phyloP scores from a whole-genome alignment of 2,329 filamentous ascomycete genomes.

The Orbilia oligospora region DNA sequence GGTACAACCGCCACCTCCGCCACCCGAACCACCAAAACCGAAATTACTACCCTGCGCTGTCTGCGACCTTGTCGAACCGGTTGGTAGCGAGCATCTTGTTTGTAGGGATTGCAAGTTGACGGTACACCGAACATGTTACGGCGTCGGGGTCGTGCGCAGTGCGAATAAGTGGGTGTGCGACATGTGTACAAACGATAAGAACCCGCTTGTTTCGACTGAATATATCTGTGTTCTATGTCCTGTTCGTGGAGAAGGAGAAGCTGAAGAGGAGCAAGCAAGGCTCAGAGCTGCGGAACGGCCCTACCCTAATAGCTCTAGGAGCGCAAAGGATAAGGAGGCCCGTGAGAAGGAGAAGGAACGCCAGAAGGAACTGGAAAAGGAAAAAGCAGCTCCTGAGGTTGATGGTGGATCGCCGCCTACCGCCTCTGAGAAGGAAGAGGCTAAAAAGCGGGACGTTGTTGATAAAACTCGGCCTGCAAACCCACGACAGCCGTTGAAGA shows the following conservation, averaged over 20 bases:
- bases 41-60: conserved; percentile 86
- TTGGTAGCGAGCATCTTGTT: conserved; percentile 79
- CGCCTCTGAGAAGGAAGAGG: conserved; percentile 62
- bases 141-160: conserved; percentile 79
- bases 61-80: conserved; percentile 80
- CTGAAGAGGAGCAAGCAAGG: conserved; percentile 69
- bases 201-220: conserved; percentile 90
- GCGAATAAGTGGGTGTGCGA: conserved; percentile 92
- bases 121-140: conserved; percentile 93
- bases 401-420: conserved; percentile 59
- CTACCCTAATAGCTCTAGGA: conserved; percentile 78
- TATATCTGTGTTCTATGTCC: conserved; percentile 87
- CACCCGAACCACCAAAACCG: conserved; percentile 83
- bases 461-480: conserved; percentile 85
- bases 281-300: conserved; percentile 62
- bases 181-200: conserved; percentile 94
- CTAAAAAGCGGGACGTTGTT: conserved; percentile 72
- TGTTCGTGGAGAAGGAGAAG: conserved; percentile 75
- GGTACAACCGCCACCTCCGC: conserved; percentile 71
- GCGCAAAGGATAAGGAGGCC: conserved; percentile 94
- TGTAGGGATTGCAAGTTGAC: conserved; percentile 92
- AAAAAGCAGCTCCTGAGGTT: conserved; percentile 73
- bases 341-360: conserved; percentile 83
- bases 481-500: conserved; percentile 91
- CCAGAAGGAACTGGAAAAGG: conserved; percentile 74